Evolutionary conservation across 2,329 filamentous ascomycete species (phyloP).

Genomic region (Orbilia brochopaga): DNA sequence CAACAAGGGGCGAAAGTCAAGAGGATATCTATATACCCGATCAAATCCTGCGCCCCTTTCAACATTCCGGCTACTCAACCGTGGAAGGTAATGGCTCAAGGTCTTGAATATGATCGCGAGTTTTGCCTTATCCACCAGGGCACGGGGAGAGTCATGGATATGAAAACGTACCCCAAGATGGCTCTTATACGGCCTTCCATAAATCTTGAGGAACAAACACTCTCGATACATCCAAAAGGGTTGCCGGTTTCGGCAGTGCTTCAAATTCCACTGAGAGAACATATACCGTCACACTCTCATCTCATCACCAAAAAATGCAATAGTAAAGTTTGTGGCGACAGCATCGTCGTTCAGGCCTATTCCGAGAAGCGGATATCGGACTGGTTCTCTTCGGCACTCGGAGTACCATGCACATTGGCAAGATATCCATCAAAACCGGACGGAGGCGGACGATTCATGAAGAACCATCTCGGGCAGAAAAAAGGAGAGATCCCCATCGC

Average conservation of each 20-base stretch:
- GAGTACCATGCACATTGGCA: constrained; percentile 80
- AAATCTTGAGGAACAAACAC: constrained; percentile 70
- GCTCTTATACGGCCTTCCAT: constrained; percentile 77
- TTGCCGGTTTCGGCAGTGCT: constrained; percentile 41
- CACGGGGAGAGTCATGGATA: constrained; percentile 81
- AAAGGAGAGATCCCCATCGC: constrained; percentile 66
- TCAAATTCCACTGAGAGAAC: constrained; percentile 53
- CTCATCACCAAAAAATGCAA: constrained; percentile 56
- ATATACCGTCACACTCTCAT: constrained; percentile 57
- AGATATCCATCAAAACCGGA: constrained; percentile 75
- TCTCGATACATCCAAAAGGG: constrained; percentile 67
- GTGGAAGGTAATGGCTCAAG: constrained; percentile 83
- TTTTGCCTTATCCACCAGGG: constrained; percentile 93
- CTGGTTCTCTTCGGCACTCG: constrained; percentile 79
- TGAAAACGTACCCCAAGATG: constrained; percentile 79
- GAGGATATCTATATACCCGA: constrained; percentile 63
- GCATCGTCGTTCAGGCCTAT: constrained; percentile 74
- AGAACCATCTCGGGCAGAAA: constrained; percentile 69
- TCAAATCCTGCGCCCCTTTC: constrained; percentile 91
- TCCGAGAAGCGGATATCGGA: constrained; percentile 68
- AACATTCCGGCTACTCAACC: constrained; percentile 67
- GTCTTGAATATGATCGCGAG: constrained; percentile 91
- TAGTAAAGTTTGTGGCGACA: constrained; percentile 76
- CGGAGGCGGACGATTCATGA: constrained; percentile 70
- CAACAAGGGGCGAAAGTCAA: constrained; percentile 36